Evolutionary conservation across 1,139 yeast species (phyloP).

Genomic region (Yamadazyma dushanensis): DNA sequence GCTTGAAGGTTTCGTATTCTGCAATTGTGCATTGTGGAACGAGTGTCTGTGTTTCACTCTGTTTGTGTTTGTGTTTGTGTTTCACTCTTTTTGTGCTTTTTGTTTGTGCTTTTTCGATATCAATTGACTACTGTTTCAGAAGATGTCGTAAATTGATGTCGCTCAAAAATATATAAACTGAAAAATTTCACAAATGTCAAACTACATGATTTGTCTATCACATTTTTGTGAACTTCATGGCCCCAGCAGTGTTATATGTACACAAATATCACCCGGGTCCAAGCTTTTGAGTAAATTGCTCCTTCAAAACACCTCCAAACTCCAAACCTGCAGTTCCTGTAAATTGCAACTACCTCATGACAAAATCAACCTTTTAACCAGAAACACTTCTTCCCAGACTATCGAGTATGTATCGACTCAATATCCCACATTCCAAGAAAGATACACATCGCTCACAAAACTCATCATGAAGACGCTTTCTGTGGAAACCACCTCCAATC

Average conservation of each 20-base stretch:
- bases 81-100: too few relatives aligned
- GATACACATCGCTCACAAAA: slow-evolving; percentile 58
- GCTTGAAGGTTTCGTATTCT: slow-evolving; percentile 3
- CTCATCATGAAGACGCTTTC: slow-evolving; percentile 66
- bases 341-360: slow-evolving; percentile 48
- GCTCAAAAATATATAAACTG: neutral
- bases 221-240: slow-evolving; percentile 91
- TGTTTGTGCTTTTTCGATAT: too few relatives aligned
- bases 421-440: slow-evolving; percentile 57
- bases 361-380: slow-evolving; percentile 29
- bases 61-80: too few relatives aligned
- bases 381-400: slow-evolving; percentile 7
- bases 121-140: too few relatives aligned
- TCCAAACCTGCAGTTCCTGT: slow-evolving; percentile 62
- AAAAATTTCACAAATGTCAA: slow-evolving; percentile 18
- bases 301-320: slow-evolving; percentile 27
- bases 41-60: too few relatives aligned
- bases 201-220: slow-evolving; percentile 57
- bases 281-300: slow-evolving; percentile 11
- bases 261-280: slow-evolving; percentile 40
- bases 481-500: slow-evolving; percentile 70
- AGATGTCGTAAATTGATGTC: neutral
- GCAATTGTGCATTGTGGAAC: neutral
- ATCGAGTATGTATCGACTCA: slow-evolving; percentile 49
- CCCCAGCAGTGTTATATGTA: slow-evolving; percentile 73